These are phyloP conservation scores for Pichia thaimueangensis DNA, from an alignment of 805 yeast genomes.

Conservation along the genomic window DNA sequence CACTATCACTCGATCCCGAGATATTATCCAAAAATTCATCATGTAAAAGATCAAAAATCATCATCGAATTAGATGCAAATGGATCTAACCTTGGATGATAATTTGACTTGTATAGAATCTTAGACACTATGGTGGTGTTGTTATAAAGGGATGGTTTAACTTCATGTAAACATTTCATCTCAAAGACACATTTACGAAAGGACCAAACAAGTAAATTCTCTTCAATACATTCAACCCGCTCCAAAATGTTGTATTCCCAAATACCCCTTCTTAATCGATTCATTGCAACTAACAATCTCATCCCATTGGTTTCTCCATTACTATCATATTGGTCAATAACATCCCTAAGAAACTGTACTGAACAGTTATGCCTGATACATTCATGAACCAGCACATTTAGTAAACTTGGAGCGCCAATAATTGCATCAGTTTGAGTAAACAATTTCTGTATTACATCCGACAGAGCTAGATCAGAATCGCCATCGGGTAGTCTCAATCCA, in stretches of 20 bases:
- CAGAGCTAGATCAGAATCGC: neutral
- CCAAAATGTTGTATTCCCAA: conserved; percentile 11
- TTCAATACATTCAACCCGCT: conserved; percentile 10
- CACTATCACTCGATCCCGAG: neutral
- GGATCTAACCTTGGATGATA: conserved; percentile 3
- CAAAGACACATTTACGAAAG: conserved; percentile 11
- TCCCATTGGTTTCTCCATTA: conserved; percentile 9
- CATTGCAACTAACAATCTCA: conserved; percentile 6
- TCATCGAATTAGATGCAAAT: conserved; percentile 9
- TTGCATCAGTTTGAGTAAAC: conserved; percentile 2
- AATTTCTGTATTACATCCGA: neutral
- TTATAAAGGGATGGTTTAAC: conserved; percentile 8
- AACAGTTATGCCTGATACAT: conserved; percentile 11
- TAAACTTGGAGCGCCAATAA: conserved; percentile 1
- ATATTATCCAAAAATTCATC: conserved; percentile 8
- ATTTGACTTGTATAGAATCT: conserved; percentile 7
- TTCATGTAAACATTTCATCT: conserved; percentile 11
- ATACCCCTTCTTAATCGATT: conserved; percentile 9
- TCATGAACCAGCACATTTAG: conserved; percentile 6
- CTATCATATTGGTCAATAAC: conserved; percentile 11
- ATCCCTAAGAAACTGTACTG: conserved; percentile 7
- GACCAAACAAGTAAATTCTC: conserved; percentile 9
- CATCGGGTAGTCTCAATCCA: neutral
- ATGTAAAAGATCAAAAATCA: conserved; percentile 11
- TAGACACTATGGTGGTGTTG: conserved; percentile 6